These are phyloP conservation scores for Miscanthus lutarioriparius DNA, from an alignment of 176 grass and related monocot species.

Conservation along the genomic window DNA sequence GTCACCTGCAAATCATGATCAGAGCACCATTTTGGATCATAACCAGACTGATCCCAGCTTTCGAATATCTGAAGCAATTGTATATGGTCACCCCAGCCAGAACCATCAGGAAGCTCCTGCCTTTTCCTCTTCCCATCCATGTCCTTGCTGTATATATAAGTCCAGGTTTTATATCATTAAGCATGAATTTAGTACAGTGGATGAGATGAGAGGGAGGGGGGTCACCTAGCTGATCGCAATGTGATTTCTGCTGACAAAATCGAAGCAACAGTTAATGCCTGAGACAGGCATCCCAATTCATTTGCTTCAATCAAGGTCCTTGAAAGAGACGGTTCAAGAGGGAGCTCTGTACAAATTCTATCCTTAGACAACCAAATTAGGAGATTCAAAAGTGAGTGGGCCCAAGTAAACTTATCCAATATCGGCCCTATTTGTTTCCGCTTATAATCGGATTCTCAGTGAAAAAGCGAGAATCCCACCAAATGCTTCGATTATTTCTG, in stretches of 20 bases:
- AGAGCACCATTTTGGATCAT: constrained; percentile 89
- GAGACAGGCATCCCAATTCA: constrained; percentile 80
- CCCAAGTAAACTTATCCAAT: constrained; percentile 7
- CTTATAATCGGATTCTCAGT: background rate
- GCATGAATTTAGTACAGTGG: background rate
- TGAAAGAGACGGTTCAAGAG: constrained; percentile 88
- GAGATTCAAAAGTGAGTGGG: background rate
- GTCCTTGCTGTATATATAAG: constrained; percentile 56
- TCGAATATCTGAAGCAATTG: constrained; percentile 98
- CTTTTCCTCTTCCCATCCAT: constrained; percentile 82
- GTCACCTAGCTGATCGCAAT: constrained; percentile 62
- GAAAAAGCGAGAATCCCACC: background rate
- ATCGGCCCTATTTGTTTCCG: background rate
- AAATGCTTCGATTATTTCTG: background rate
- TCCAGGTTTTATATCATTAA: constrained; percentile 13
- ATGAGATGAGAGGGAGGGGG: background rate
- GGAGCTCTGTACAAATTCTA: constrained; percentile 65
- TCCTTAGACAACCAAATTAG: constrained; percentile 30
- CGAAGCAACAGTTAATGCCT: constrained; percentile 89
- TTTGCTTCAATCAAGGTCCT: constrained; percentile 95
- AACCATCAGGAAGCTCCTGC: constrained; percentile 80
- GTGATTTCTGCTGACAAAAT: constrained; percentile 92
- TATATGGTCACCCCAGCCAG: constrained; percentile 96
- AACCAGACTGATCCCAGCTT: constrained; percentile 75
- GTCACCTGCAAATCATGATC: constrained; percentile 87